Evolutionary conservation across 2,329 filamentous ascomycete species (phyloP).

Genomic region (Nigrospora sphaerica): DNA sequence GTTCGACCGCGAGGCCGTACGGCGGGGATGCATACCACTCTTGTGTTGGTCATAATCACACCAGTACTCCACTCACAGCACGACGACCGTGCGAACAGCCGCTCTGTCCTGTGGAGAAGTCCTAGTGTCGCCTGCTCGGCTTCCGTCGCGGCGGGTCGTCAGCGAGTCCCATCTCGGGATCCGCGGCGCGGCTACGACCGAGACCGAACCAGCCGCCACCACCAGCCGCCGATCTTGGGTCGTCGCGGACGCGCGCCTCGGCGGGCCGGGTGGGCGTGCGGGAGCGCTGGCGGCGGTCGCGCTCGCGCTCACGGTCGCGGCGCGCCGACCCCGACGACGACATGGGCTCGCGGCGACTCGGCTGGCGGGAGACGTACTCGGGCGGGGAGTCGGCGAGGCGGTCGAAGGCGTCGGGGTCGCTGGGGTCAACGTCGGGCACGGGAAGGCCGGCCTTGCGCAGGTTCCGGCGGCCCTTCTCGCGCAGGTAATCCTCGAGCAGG

Average conservation of each 20-base stretch:
- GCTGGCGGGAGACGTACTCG: constrained; percentile 6
- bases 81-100: no score
- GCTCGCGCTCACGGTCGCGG: neutral
- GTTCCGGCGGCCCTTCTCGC: constrained; percentile 57
- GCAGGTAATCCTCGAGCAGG: constrained; percentile 60
- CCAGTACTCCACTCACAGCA: no score
- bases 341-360: constrained; percentile 4
- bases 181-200: constrained; percentile 17
- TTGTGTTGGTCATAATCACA: no score
- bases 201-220: constrained; percentile 21
- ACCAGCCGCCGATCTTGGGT: neutral
- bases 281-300: constrained; percentile 1
- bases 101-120: neutral
- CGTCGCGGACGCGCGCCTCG: no score
- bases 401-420: constrained; percentile 45
- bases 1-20: no score
- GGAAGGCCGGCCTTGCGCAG: constrained; percentile 38
- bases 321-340: constrained; percentile 3
- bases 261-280: neutral
- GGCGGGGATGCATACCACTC: no score
- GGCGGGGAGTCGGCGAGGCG: constrained; percentile 12
- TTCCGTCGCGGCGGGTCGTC: constrained; percentile 7
- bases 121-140: constrained; percentile 9
- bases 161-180: constrained; percentile 17
- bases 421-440: constrained; percentile 41